Base-by-base conservation (phyloP, 192 early-diverging fungal genomes). In the Coemansia sp. region DNA sequence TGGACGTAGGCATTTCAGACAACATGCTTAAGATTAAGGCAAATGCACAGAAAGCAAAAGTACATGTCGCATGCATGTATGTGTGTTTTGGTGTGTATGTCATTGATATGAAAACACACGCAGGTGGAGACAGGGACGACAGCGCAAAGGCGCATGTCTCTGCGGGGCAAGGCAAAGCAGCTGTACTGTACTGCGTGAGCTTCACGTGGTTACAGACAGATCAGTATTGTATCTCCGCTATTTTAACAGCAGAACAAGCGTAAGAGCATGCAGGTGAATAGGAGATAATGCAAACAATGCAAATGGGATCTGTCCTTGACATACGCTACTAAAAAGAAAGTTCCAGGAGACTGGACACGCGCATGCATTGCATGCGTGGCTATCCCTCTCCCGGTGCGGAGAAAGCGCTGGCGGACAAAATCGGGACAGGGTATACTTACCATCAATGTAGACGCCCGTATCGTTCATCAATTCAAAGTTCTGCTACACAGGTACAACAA, bases 381-480 rank as follows among this genome's bases (percentile, higher is more conserved):
- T 44, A 9, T 44, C 38, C 16, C 38, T 14, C 38, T 44, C 14
- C 4, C 12, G 14, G 12, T 44, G 38, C 38, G 38, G 38, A 44
- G 5, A 44, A 44, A 14, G 14, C 12, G 14, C 51, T 27, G 2
- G 9, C 32, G 34, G 41, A 34, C 25, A 8, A 16, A 44, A 14
- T 44, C 38, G 23, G 50, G 23, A 26, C 8, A 7, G 16, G 27
- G 27, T 24, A 23, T n/a, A 61, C 80, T 82, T 81, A 85, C 83
- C 83, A 50, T 83, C 69, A 23, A 82, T 84, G 60, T 87, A 88
- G 27, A 85, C 68, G 10, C 86, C 87, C 21, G 84, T 78, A 44
- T 85, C 86, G 27, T 77, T 73, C n/a, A 88, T 64, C 44, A 84
- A 60, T 53, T 86, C 86, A 74, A 87, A 83, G 65, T 82, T 85